A percentile compares a stretch with the other conserved stretches of the same genome.
These are phyloP conservation scores for Erythrophleum ivorense DNA, from an alignment of 331 rosid genomes.

Conservation along the genomic window DNA sequence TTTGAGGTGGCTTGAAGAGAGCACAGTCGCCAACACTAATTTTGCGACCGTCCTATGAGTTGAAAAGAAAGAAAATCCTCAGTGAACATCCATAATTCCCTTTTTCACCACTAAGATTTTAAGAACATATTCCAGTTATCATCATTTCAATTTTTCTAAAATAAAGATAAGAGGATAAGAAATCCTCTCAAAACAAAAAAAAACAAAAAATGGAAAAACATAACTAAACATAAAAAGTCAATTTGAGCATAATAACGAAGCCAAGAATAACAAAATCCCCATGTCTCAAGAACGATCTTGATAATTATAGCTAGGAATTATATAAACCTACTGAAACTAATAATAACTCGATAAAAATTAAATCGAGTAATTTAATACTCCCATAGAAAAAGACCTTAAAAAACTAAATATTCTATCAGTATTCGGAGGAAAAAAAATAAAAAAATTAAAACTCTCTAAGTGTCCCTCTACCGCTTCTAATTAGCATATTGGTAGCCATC, in stretches of 20 bases:
- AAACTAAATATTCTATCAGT: neutral
- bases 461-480: neutral
- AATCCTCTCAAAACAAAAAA: neutral
- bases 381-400: neutral
- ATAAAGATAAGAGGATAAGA: neutral
- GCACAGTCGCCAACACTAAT: constrained; percentile 83
- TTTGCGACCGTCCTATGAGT: constrained; percentile 70
- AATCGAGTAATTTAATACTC: neutral
- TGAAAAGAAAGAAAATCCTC: neutral
- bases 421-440: neutral
- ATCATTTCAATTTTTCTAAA: neutral
- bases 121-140: neutral
- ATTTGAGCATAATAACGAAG: neutral
- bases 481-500: neutral
- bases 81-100: neutral
- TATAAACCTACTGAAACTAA: neutral
- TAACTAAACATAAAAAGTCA: neutral
- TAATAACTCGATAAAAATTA: neutral
- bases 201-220: neutral
- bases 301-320: neutral
- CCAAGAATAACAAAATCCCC: neutral
- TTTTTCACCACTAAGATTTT: neutral
- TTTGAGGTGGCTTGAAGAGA: constrained; percentile 74
- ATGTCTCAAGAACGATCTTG: neutral
- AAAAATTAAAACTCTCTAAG: neutral